Conservation (phyloP, 192 early-diverging fungal genomes). For the Backusella luteola region DNA sequence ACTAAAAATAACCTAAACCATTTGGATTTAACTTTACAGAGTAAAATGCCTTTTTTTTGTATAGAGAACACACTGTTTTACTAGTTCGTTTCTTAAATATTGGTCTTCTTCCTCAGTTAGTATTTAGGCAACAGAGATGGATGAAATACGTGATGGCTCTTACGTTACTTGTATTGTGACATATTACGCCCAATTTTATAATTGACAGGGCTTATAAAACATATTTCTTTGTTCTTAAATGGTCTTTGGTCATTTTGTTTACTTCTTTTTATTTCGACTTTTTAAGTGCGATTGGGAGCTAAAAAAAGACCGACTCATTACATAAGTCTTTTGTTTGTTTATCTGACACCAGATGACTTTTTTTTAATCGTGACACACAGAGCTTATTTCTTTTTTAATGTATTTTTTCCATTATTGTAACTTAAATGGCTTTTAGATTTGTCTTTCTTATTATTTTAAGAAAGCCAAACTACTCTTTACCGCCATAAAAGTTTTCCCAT, state of each 20-base stretch:
- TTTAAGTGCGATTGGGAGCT: not conserved
- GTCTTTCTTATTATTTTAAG: not conserved
- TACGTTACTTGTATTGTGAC: not conserved
- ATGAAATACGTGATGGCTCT: not conserved
- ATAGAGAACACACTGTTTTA: not conserved
- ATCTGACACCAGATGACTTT: not conserved
- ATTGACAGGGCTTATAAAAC: not conserved
- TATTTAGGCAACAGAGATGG: not conserved
- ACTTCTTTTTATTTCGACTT: not conserved
- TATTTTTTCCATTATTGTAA: not conserved
- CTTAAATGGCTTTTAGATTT: not conserved
- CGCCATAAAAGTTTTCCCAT: not conserved
- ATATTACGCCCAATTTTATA: not conserved
- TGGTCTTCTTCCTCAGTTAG: not conserved
- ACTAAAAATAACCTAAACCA: no score
- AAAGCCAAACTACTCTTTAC: not conserved
- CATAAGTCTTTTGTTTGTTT: not conserved
- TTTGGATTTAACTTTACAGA: not conserved
- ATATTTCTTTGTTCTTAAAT: not conserved
- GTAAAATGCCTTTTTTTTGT: not conserved
- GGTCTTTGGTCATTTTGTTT: not conserved
- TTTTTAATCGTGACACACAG: not conserved
- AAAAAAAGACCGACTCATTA: not conserved
- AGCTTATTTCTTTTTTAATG: not conserved
- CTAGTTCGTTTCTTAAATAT: not conserved